Conservation (phyloP, 768 basidiomycete species). For the Lentinula detonsa region DNA sequence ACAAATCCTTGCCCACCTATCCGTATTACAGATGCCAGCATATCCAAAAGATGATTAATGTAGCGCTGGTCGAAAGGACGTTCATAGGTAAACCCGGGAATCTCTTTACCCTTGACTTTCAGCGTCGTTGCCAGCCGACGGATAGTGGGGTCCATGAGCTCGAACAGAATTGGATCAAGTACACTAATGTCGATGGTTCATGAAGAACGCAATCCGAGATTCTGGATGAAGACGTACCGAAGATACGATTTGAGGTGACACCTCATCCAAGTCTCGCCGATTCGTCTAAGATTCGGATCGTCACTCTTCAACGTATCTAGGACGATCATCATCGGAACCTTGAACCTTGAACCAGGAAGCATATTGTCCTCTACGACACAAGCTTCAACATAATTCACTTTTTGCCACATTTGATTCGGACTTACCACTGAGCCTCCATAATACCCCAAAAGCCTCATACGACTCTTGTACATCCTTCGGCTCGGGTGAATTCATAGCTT, state of each 20-base stretch:
- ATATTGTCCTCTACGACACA: slow-evolving; percentile 56
- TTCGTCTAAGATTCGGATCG: slow-evolving; percentile 65
- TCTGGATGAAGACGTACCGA: slow-evolving; percentile 44
- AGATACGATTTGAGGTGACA: slow-evolving; percentile 89
- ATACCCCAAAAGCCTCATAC: slow-evolving; percentile 84
- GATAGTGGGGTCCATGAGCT: slow-evolving; percentile 68
- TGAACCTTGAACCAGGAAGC: slow-evolving; percentile 77
- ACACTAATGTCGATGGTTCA: slow-evolving; percentile 42
- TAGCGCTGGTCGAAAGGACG: slow-evolving; percentile 73
- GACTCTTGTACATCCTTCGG: slow-evolving; percentile 42
- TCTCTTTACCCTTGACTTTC: slow-evolving; percentile 58
- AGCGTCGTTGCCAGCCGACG: slow-evolving; percentile 40
- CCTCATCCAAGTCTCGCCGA: slow-evolving; percentile 97
- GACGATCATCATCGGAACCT: slow-evolving; percentile 82
- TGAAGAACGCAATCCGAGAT: neutral
- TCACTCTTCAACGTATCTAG: slow-evolving; percentile 77
- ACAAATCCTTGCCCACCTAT: slow-evolving; percentile 90
- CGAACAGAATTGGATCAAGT: slow-evolving; percentile 80
- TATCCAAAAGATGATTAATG: slow-evolving; percentile 69
- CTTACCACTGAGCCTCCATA: slow-evolving; percentile 86
- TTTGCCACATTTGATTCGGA: neutral
- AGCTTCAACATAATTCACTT: slow-evolving; percentile 10
- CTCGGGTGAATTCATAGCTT: slow-evolving; percentile 57
- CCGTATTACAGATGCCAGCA: slow-evolving; percentile 66
- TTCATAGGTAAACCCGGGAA: slow-evolving; percentile 65